Evolutionary conservation across 2,329 filamentous ascomycete species (phyloP).

Genomic region (Knoxdaviesia proteae): DNA sequence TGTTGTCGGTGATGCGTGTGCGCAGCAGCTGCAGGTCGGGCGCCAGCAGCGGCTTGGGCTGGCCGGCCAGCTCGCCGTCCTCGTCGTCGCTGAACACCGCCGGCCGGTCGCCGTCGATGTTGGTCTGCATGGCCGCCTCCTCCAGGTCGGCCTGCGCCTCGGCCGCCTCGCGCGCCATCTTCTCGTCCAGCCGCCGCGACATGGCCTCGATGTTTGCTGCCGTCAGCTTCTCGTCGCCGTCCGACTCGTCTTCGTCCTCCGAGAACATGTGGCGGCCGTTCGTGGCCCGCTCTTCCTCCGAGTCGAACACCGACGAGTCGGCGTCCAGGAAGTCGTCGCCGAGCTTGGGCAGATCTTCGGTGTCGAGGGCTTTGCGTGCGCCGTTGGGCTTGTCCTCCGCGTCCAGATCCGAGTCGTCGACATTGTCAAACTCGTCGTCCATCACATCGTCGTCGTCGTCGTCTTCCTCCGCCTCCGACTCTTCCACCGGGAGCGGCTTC

Average conservation of each 20-base stretch:
- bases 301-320: slow-evolving; percentile 47
- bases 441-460: slow-evolving; percentile 17
- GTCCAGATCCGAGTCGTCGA: slow-evolving; percentile 21
- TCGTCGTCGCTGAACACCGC: slow-evolving; percentile 43
- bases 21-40: slow-evolving; percentile 81
- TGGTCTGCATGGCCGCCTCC: slow-evolving; percentile 74
- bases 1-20: slow-evolving; percentile 76
- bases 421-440: slow-evolving; percentile 21
- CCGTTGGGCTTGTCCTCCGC: slow-evolving; percentile 12
- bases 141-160: slow-evolving; percentile 72
- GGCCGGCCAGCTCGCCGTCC: slow-evolving; percentile 34
- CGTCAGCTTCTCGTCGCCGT: slow-evolving; percentile 75
- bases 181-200: slow-evolving; percentile 61
- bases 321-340: slow-evolving; percentile 40
- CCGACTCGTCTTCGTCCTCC: slow-evolving; percentile 77
- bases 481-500: slow-evolving; percentile 10
- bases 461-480: slow-evolving; percentile 15
- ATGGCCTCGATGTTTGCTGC: slow-evolving; percentile 92
- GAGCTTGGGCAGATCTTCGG: slow-evolving; percentile 19
- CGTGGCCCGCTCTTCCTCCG: slow-evolving; percentile 39
- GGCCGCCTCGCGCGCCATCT: slow-evolving; percentile 57
- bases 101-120: slow-evolving; percentile 62
- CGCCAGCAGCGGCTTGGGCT: slow-evolving; percentile 46
- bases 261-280: slow-evolving; percentile 60
- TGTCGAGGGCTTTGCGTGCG: slow-evolving; percentile 11